Evolutionary conservation across 306 rosid genomes (phyloP), one percentile per base, ranked within the genome.

Genomic region (Begonia masoniana): DNA sequence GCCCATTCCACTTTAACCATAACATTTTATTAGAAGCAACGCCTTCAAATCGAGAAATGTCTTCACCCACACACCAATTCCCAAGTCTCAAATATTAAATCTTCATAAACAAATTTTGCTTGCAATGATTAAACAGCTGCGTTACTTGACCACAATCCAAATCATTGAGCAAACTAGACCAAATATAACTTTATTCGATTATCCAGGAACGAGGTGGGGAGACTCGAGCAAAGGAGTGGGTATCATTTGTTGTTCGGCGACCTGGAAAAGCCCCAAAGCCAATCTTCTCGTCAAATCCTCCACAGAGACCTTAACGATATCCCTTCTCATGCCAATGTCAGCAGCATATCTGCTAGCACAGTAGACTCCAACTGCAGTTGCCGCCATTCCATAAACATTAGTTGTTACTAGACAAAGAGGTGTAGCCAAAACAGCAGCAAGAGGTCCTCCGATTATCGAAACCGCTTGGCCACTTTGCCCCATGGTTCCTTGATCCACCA

Each of bases 381-480:
- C 91, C 0, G 75, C 94, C 92, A 78, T 85, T 53, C 96, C 96
- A 52, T 85, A 85, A 13, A 81, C 49, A 10, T 85, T 91, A 7
- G 91, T 69, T 5, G 91, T 91, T 12, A 91, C 73, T 0, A 91
- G 66, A 13, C 88, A 84, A 68, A 85, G 62, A 0, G 97, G 96
- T 0, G 92, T 58, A 1, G 96, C 79, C 16, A 91, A 55, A 57
- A 78, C 88, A 0, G 97, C 97, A 1, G 96, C 88, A 14, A 91
- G 76, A 63, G 95, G 96, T 3, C 95, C 97, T 9, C 96, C 97
- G n/a, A 89, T 78, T 42, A 82, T 82, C 11, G 97, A 85, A 48
- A 62, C 77, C 7, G 91, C 85, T 62, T 89, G 97, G 31, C 97
- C 97, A 47, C 96, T 91, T 61, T 78, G 97, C 49, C 95, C 87